Evolutionary conservation across 1,139 yeast genomes (phyloP).

Genomic region (Debaryomycetaceae sp.): DNA sequence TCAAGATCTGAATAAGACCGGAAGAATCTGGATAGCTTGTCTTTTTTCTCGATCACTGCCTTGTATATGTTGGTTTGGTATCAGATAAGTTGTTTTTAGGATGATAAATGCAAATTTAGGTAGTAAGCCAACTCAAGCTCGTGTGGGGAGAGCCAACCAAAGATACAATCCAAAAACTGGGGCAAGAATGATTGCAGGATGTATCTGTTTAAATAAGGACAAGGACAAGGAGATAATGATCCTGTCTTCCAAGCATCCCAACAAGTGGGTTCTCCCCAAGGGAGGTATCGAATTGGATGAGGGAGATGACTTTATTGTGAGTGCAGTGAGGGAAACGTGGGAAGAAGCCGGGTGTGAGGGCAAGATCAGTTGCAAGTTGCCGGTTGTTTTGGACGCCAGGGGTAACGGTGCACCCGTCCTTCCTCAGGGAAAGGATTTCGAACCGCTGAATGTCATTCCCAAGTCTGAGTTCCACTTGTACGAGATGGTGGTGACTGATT

Average conservation of each 20-base stretch:
- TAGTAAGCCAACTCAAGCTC: constrained; percentile 19
- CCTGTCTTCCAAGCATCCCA: constrained; percentile 62
- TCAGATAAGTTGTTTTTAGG: no score
- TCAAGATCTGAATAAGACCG: no score
- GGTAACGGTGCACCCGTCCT: constrained; percentile 58
- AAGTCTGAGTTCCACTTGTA: constrained; percentile 81
- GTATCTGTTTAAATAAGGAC: constrained; percentile 63
- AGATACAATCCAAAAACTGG: constrained; percentile 53
- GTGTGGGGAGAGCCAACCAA: constrained; percentile 39
- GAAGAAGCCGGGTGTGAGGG: constrained; percentile 95
- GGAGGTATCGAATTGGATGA: constrained; percentile 96
- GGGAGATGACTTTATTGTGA: constrained; percentile 44
- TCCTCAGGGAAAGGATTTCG: constrained; percentile 38
- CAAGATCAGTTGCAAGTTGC: constrained; percentile 49
- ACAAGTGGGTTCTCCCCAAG: constrained; percentile 86
- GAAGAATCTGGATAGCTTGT: no score
- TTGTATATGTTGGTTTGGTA: no score
- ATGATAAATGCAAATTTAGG: constrained; percentile 14
- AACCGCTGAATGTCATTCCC: constrained; percentile 46
- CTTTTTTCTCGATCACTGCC: no score
- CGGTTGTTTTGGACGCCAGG: constrained; percentile 65
- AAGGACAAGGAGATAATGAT: constrained; percentile 70
- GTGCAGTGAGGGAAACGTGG: constrained; percentile 93
- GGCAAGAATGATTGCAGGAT: constrained; percentile 88
- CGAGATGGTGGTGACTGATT: constrained; percentile 60